Conservation (phyloP, 2,329 filamentous ascomycete species). For the Botryotinia globosa region DNA sequence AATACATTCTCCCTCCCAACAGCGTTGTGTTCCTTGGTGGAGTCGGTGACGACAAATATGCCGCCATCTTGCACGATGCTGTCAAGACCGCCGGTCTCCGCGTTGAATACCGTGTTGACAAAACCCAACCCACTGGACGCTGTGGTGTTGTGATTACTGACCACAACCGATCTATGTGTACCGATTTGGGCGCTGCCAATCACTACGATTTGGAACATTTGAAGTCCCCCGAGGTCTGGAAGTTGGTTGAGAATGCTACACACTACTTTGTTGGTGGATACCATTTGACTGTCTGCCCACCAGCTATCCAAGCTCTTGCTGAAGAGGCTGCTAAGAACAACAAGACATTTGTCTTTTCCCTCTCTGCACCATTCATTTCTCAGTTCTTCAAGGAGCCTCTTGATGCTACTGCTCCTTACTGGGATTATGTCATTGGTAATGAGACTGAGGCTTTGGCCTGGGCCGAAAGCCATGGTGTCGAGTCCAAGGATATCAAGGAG, state of each 20-base stretch:
- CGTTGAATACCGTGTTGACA: conserved; percentile 92
- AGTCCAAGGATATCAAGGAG: conserved; percentile 73
- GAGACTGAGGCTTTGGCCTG: conserved; percentile 91
- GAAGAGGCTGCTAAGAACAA: conserved; percentile 85
- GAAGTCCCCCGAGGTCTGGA: conserved; percentile 88
- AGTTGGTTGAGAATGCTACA: conserved; percentile 81
- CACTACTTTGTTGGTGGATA: conserved; percentile 93
- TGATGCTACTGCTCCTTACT: conserved; percentile 82
- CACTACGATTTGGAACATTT: conserved; percentile 94
- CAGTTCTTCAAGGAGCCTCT: conserved; percentile 98
- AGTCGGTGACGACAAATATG: conserved; percentile 94
- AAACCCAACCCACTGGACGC: conserved; percentile 79
- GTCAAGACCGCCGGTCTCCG: conserved; percentile 84
- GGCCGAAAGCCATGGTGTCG: conserved; percentile 74
- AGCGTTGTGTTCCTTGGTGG: conserved; percentile 92
- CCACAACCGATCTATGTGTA: conserved; percentile 92
- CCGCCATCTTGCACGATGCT: conserved; percentile 80
- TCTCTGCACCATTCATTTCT: conserved; percentile 92
- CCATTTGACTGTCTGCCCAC: conserved; percentile 94
- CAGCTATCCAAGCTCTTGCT: conserved; percentile 83
- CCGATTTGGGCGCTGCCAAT: conserved; percentile 93
- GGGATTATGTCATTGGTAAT: conserved; percentile 95
- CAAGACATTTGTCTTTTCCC: conserved; percentile 88
- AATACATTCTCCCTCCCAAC: conserved; percentile 89
- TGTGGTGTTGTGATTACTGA: conserved; percentile 97